These are phyloP conservation scores for Metrosideros polymorpha DNA, from an alignment of 441 rosid species.

Conservation along the genomic window DNA sequence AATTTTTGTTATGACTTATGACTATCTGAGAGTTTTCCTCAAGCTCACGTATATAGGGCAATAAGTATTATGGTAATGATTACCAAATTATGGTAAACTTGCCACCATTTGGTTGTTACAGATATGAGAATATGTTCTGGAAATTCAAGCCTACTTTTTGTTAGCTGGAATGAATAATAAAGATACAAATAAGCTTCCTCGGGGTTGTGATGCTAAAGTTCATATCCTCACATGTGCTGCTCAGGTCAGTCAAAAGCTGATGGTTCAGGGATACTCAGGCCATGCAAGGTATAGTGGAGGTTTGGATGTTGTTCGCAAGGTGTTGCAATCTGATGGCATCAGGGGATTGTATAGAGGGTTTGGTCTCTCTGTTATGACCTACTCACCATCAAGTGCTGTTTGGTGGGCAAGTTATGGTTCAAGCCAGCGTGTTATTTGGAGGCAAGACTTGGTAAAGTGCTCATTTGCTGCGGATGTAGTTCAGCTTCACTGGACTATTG, in stretches of 20 bases:
- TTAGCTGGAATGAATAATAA: neutral
- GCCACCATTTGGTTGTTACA: neutral
- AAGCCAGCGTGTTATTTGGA: slow-evolving; percentile 93
- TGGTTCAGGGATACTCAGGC: slow-evolving; percentile 97
- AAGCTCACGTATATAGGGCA: neutral
- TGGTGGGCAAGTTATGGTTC: slow-evolving; percentile 99
- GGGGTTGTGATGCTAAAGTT: neutral
- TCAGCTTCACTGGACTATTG: neutral
- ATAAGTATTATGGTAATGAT: neutral
- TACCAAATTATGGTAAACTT: neutral
- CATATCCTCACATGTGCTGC: neutral
- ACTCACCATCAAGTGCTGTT: slow-evolving; percentile 93
- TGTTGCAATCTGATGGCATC: slow-evolving; percentile 64
- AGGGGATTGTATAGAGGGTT: slow-evolving; percentile 91
- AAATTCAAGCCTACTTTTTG: neutral
- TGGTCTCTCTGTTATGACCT: slow-evolving; percentile 86
- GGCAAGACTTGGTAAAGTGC: slow-evolving; percentile 28
- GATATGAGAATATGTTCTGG: neutral
- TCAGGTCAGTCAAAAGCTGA: slow-evolving; percentile 93
- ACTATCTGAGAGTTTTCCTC: neutral
- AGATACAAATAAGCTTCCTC: neutral
- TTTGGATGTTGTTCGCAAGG: slow-evolving; percentile 74
- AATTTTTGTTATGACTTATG: neutral
- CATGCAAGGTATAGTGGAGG: slow-evolving; percentile 79
- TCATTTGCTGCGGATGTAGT: neutral